Evolutionary conservation across 208 protist species (phyloP).

Genomic region (Angomonas ambiguus): DNA sequence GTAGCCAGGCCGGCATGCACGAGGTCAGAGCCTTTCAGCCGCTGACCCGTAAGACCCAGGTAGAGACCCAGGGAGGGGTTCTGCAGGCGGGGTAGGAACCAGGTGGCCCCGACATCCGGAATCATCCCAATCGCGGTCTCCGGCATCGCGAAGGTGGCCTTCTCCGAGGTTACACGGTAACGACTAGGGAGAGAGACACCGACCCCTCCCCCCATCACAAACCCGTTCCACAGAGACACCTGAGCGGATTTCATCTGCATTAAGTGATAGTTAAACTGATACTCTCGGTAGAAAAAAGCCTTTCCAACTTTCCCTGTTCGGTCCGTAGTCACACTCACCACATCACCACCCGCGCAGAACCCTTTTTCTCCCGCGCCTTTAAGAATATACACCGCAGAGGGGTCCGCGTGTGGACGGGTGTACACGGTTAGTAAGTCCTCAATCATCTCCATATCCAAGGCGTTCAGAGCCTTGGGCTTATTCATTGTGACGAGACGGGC

Average conservation of each 20-base stretch:
- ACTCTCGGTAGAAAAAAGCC: constrained; percentile 71
- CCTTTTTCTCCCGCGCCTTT: constrained; percentile 63
- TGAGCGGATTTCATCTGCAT: constrained; percentile 42
- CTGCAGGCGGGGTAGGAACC: constrained; percentile 57
- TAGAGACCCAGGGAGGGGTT: constrained; percentile 54
- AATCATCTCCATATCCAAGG: constrained; percentile 55
- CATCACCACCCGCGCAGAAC: constrained; percentile 86
- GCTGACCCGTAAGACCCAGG: constrained; percentile 69
- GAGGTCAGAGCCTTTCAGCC: constrained; percentile 66
- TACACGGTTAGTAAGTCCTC: constrained; percentile 28
- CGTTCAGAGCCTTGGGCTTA: constrained; percentile 52
- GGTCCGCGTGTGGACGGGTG: constrained; percentile 19
- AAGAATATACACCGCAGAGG: constrained; percentile 35
- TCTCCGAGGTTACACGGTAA: constrained; percentile 75
- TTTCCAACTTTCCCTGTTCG: constrained; percentile 17
- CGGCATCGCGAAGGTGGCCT: constrained; percentile 73
- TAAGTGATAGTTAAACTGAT: constrained; percentile 65
- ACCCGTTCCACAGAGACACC: constrained; percentile 80
- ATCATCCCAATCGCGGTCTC: constrained; percentile 81
- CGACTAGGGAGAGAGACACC: constrained; percentile 72
- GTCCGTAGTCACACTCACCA: constrained; percentile 43
- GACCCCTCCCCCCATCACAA: constrained; percentile 77
- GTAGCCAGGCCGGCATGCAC: constrained; percentile 71
- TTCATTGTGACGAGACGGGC: constrained; percentile 52
- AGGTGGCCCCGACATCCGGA: constrained; percentile 74